phyloP scores from a whole-genome alignment of 176 grass and related monocot genomes.

The Cocos nucifera region DNA sequence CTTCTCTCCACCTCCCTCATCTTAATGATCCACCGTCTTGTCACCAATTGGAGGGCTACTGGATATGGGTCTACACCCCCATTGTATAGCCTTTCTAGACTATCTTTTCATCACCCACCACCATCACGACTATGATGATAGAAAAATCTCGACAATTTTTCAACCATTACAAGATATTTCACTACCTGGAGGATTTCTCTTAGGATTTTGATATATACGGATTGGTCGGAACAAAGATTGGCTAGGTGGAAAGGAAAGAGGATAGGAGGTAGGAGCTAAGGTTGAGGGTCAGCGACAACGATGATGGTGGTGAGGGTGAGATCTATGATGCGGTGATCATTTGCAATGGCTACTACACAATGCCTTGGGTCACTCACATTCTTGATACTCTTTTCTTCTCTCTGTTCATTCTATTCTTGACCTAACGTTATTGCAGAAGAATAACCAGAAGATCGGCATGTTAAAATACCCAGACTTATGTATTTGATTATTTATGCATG shows the following conservation, averaged over 20 bases:
- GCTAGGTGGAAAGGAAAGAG: constrained; percentile 20
- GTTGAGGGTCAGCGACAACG: constrained; percentile 30
- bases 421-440: too few relatives aligned
- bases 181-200: constrained; percentile 62
- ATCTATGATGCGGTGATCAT: constrained; percentile 54
- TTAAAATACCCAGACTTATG: too few relatives aligned
- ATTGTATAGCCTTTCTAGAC: constrained; percentile 65
- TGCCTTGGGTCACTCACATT: constrained; percentile 42
- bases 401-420: neutral
- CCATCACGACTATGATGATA: neutral
- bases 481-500: too few relatives aligned
- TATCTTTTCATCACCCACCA: constrained; percentile 39
- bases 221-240: constrained; percentile 47
- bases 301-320: constrained; percentile 16
- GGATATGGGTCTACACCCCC: constrained; percentile 54
- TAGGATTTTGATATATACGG: constrained; percentile 40
- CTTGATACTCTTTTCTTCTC: constrained; percentile 23
- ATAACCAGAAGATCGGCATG: too few relatives aligned
- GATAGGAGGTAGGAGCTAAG: constrained; percentile 41
- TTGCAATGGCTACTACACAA: constrained; percentile 56
- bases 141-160: constrained; percentile 38
- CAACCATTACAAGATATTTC: constrained; percentile 57
- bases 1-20: too few relatives aligned
- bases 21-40: too few relatives aligned
- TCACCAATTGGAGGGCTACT: constrained; percentile 44